Evolutionary conservation across 179 eudicot genomes (phyloP).

Genomic region (Camellia oleifera): DNA sequence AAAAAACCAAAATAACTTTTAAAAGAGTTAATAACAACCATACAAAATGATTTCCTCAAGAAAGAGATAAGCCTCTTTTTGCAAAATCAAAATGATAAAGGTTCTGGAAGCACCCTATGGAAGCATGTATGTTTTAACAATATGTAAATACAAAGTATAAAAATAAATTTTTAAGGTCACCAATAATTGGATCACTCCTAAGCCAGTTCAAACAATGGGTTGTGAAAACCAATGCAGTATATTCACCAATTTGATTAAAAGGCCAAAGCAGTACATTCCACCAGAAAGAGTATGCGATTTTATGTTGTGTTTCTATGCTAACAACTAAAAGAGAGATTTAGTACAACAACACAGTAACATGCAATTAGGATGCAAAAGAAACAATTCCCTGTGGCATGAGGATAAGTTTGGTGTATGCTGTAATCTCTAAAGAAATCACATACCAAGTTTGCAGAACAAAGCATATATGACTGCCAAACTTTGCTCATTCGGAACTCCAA

Average conservation of each 20-base stretch:
- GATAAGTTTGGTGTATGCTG: background rate
- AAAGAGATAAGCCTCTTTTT: background rate
- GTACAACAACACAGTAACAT: background rate
- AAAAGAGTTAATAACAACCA: background rate
- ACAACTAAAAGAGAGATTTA: background rate
- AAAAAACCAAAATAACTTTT: background rate
- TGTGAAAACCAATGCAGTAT: background rate
- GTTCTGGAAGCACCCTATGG: background rate
- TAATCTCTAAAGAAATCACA: conserved; percentile 17
- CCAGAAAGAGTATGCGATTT: background rate
- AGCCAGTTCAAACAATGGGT: background rate
- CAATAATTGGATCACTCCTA: background rate
- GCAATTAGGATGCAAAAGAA: background rate
- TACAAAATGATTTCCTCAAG: background rate
- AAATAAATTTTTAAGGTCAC: no score
- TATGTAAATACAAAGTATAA: no score
- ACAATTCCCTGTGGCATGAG: background rate
- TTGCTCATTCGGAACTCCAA: conserved; percentile 56
- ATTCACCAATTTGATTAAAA: background rate
- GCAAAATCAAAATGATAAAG: background rate
- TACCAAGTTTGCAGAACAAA: conserved; percentile 80
- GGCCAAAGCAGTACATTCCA: background rate
- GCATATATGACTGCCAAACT: conserved; percentile 52
- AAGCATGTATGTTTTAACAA: no score
- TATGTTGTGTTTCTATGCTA: background rate